Conservation (phyloP, 805 yeast species). For the Candida broadrunensis region DNA sequence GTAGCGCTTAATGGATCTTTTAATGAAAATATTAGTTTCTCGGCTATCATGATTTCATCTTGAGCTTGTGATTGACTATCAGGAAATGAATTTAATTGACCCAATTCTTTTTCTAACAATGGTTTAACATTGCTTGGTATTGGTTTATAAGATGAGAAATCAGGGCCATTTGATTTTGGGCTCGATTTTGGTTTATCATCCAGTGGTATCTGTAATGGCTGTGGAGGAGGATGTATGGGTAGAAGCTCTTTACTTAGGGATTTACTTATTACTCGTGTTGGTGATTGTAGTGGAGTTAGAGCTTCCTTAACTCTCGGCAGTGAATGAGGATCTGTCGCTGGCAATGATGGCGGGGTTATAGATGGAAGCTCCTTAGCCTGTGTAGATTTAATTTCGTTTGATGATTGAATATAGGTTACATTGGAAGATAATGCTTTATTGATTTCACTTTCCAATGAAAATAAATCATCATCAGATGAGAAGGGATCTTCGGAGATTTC, state of each 20-base stretch:
- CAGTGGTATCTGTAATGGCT: not conserved
- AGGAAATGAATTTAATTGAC: conserved; percentile 8
- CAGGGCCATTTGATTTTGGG: not conserved
- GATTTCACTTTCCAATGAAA: conserved; percentile 15
- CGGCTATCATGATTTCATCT: not conserved
- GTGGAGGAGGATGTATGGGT: not conserved
- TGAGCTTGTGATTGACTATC: not conserved
- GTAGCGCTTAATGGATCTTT: conserved; percentile 40
- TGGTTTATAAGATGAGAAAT: conserved; percentile 13
- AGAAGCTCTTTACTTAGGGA: too few relatives aligned
- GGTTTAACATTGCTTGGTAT: conserved; percentile 28
- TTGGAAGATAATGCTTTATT: conserved; percentile 7
- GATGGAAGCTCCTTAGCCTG: not conserved
- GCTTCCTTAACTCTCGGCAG: too few relatives aligned
- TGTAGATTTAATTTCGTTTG: not conserved
- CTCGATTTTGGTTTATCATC: not conserved
- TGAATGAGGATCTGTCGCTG: too few relatives aligned
- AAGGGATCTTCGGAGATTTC: conserved; percentile 4
- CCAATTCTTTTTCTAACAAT: conserved; percentile 25
- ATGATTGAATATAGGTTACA: not conserved
- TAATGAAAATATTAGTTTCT: conserved; percentile 31
- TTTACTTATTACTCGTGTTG: not conserved
- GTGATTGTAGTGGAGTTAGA: not conserved
- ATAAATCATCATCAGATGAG: conserved; percentile 10
- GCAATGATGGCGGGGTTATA: not conserved